phyloP scores from a whole-genome alignment of 495 filamentous ascomycete species.

The Rhizodiscina lignyota region DNA sequence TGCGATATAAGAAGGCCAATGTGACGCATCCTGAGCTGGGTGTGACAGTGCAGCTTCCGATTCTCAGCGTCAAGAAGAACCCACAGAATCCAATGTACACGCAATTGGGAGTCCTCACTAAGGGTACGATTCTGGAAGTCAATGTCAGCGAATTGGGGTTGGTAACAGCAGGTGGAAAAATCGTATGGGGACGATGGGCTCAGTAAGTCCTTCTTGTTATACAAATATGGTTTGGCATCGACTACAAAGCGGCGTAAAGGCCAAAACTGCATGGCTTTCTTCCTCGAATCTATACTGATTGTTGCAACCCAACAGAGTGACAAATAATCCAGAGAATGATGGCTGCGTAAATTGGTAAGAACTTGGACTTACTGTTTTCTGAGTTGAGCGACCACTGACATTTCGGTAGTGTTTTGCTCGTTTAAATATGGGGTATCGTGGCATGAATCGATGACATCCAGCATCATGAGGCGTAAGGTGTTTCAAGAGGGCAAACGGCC shows the following conservation, averaged over 20 bases:
- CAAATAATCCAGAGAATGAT: constrained; percentile 64
- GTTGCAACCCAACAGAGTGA: constrained; percentile 21
- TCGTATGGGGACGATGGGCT: constrained; percentile 64
- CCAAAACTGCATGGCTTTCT: too few species aligned
- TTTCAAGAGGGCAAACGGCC: too few species aligned
- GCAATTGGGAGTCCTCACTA: constrained; percentile 82
- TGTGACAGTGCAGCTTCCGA: constrained; percentile 85
- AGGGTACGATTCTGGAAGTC: constrained; percentile 61
- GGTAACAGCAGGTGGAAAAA: constrained; percentile 84
- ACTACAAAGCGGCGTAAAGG: too few species aligned
- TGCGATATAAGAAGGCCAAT: constrained; percentile 88
- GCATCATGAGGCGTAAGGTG: too few species aligned
- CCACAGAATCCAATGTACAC: constrained; percentile 91
- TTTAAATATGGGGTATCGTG: too few species aligned
- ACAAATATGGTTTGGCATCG: too few species aligned
- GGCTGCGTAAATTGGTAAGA: constrained; percentile 54
- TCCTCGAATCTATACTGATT: constrained; percentile 3
- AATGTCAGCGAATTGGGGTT: constrained; percentile 82
- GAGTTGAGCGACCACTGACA: too few species aligned
- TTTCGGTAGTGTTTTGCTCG: too few species aligned
- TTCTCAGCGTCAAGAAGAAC: constrained; percentile 95
- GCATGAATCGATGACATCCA: too few species aligned
- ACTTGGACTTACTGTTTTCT: too few species aligned
- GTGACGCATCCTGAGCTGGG: constrained; percentile 76
- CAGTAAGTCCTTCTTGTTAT: too few species aligned